phyloP scores from a whole-genome alignment of 2,329 filamentous ascomycete species.

The Capronia epimyces region DNA sequence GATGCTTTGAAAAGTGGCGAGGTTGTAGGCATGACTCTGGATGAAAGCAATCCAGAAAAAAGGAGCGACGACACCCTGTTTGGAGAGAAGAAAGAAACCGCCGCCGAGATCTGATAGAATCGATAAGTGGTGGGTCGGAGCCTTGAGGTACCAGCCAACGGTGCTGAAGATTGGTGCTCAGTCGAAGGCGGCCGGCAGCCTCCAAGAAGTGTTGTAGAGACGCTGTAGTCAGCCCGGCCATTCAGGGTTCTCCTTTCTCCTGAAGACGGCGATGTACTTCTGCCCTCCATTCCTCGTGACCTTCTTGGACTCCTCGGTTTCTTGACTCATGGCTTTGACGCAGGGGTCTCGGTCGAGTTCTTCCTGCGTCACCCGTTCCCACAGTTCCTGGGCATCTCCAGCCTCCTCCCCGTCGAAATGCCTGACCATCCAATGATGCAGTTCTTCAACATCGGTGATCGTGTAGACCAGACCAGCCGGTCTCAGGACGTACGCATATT shows the following conservation, averaged over 20 bases:
- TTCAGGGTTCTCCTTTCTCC: slow-evolving; percentile 69
- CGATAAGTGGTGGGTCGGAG: neutral
- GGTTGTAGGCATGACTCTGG: slow-evolving; percentile 21
- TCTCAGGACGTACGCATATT: slow-evolving; percentile 82
- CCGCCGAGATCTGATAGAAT: neutral
- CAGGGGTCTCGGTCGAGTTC: slow-evolving; percentile 54
- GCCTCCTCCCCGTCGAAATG: slow-evolving; percentile 50
- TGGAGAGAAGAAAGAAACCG: slow-evolving; percentile 4
- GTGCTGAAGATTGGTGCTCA: neutral
- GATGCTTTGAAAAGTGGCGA: slow-evolving; percentile 30
- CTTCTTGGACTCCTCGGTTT: slow-evolving; percentile 97
- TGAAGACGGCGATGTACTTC: slow-evolving; percentile 87
- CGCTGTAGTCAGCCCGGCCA: slow-evolving; percentile 47
- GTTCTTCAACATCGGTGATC: slow-evolving; percentile 92
- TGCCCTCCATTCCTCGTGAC: slow-evolving; percentile 82
- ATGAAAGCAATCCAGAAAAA: slow-evolving; percentile 8
- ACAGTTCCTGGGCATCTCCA: slow-evolving; percentile 73
- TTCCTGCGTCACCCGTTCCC: slow-evolving; percentile 62
- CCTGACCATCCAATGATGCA: slow-evolving; percentile 57
- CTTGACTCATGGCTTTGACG: slow-evolving; percentile 59
- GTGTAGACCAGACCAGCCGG: slow-evolving; percentile 89
- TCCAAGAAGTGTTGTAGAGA: neutral
- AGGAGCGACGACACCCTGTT: slow-evolving; percentile 11
- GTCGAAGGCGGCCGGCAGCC: neutral
- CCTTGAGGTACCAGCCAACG: neutral